Conservation (phyloP, 108 stramenopile species). For the Aurantiochytrium sp. region DNA sequence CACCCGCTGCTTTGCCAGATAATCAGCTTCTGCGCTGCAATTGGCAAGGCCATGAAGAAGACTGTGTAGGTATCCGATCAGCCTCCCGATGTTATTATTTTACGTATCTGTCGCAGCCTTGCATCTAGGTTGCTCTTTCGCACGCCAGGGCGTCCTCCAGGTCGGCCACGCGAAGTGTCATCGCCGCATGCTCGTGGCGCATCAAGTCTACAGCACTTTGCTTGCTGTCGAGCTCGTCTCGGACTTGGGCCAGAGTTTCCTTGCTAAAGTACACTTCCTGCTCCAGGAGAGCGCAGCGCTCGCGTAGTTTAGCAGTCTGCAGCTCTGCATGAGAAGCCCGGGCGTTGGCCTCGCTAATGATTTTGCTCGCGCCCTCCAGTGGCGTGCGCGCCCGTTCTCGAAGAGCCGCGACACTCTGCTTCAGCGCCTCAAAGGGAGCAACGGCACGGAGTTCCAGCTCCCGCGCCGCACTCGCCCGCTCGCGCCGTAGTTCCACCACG, state of each 20-base stretch:
- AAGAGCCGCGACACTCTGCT: neutral
- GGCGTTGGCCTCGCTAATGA: neutral
- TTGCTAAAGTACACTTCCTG: neutral
- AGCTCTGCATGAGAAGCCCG: neutral
- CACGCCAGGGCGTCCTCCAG: neutral
- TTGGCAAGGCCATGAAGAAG: no score
- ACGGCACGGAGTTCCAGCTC: neutral
- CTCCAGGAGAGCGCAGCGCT: neutral
- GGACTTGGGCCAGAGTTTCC: neutral
- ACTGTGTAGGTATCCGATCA: no score
- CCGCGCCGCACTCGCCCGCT: neutral
- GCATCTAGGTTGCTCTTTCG: no score
- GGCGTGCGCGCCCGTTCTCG: neutral
- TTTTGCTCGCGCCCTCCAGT: neutral
- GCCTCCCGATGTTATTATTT: no score
- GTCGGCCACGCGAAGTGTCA: neutral
- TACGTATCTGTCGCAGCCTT: no score
- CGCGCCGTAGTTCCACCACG: neutral
- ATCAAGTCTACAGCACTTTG: neutral
- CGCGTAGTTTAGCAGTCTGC: neutral
- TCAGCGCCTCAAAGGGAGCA: neutral
- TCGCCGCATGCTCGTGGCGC: neutral
- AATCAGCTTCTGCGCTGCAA: no score
- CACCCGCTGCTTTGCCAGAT: no score
- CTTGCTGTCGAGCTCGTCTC: neutral